These are phyloP conservation scores for Pyrenophora teres DNA, from an alignment of 2,329 filamentous ascomycete species.

Conservation along the genomic window DNA sequence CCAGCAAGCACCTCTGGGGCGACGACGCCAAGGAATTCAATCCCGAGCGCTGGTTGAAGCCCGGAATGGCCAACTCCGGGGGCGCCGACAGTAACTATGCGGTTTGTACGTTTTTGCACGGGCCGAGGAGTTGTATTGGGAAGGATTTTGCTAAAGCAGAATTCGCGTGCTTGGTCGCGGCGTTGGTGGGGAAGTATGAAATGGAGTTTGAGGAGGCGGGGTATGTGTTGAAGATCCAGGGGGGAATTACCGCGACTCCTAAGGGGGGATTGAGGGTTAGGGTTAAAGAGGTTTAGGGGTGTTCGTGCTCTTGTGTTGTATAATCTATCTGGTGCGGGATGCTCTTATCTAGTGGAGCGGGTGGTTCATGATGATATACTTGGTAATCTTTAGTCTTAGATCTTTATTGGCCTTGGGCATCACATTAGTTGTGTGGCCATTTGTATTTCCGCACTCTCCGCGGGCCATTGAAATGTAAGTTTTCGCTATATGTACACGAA, in stretches of 20 bases:
- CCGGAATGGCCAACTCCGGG: constrained; percentile 62
- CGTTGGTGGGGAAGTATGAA: constrained; percentile 75
- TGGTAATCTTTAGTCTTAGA: no score
- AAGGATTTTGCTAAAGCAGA: constrained; percentile 80
- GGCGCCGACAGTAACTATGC: constrained; percentile 77
- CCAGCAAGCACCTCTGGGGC: constrained; percentile 73
- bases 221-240: constrained; percentile 67
- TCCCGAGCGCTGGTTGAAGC: constrained; percentile 63
- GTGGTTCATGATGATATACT: no score
- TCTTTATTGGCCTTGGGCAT: no score
- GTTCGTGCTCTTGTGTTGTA: background rate
- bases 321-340: no score
- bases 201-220: constrained; percentile 65
- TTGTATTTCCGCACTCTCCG: no score
- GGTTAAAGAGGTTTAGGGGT: constrained; percentile 53
- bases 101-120: constrained; percentile 82
- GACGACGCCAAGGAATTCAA: constrained; percentile 74
- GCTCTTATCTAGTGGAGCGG: no score
- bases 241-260: constrained; percentile 73
- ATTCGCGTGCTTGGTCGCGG: constrained; percentile 80
- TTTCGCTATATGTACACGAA: no score
- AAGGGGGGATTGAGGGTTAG: constrained; percentile 72
- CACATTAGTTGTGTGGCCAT: no score
- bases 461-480: no score
- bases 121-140: constrained; percentile 84